Evolutionary conservation across 1,284 basidiomycete genomes (phyloP), one percentile per base, ranked within the genome.

Genomic region (Athelia psychrophila): DNA sequence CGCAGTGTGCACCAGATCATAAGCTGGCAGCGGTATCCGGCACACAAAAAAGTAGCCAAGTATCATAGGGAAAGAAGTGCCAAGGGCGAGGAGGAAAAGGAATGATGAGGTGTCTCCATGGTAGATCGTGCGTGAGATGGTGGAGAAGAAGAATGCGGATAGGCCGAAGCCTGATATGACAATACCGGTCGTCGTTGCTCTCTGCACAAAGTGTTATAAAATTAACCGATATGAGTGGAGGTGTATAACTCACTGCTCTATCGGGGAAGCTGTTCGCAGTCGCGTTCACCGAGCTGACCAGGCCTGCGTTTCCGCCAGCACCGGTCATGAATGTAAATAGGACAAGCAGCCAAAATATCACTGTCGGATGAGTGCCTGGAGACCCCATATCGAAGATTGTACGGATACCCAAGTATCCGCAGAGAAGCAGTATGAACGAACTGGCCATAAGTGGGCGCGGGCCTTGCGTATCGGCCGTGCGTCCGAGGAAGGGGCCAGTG

Each of bases 101-200:
- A 93, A 84, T 3, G 80, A 79, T 2, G 81, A 83, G 0, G 86
- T 89, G 58, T 91, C 76, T 0, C 87, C 90, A 0, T 86, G 82
- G 56, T 83, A 93, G 24, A 86, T 59, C 0, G 74, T 57, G 51
- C 89, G 83, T 0, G 86, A 82, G 18, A 91, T 64, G 0, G 80
- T 76, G 20, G 86, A 86, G 69, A 93, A 93, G 53, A 87, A 73
- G 69, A 93, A 92, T 0, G 91, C 91, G 9, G 88, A 91, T 4
- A 93, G 76, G 0, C 91, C 91, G 54, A 91, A 92, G n/a, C 88
- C 91, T 0, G 88, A 88, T 16, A 91, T 71, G 19, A 93, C 89
- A 13, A 89, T 64, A 2, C 85, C 86, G 1, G 86, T 89, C 1
- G 85, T 80, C 0, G 84, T 81, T 2, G 85, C 90, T 33, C 90